Percentiles rank a stretch among this genome's conserved stretches.
Conservation (phyloP, 2,329 filamentous ascomycete species). For the Coleophoma eucalyptorum region DNA sequence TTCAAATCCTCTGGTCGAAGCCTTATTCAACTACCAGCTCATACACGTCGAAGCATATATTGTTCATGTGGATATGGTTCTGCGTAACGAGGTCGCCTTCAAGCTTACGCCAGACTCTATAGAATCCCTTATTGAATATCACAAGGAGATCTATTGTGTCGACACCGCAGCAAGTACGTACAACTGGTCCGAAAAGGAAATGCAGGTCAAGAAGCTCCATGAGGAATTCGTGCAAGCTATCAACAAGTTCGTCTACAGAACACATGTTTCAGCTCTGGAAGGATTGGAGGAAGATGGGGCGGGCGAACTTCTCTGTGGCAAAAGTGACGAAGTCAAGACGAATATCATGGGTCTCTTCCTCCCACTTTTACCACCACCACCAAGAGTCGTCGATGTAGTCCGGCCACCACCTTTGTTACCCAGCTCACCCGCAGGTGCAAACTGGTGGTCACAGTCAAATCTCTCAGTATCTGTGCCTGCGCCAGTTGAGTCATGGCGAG, state of each 20-base stretch:
- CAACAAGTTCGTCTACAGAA: conserved; percentile 96
- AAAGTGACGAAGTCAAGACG: conserved; percentile 89
- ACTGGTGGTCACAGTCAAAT: conserved; percentile 76
- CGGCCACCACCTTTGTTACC: conserved; percentile 82
- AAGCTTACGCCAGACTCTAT: conserved; percentile 96
- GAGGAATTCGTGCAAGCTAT: conserved; percentile 94
- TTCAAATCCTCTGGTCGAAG: conserved; percentile 77
- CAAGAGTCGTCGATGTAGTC: conserved; percentile 84
- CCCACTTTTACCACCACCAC: conserved; percentile 80
- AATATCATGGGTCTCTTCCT: conserved; percentile 81
- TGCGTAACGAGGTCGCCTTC: conserved; percentile 95
- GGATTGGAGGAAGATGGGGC: conserved; percentile 95
- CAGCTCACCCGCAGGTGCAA: conserved; percentile 69
- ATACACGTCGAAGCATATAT: conserved; percentile 95
- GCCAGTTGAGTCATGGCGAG: conserved; percentile 83
- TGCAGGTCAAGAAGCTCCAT: conserved; percentile 94
- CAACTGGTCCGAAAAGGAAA: conserved; percentile 95
- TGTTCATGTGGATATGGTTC: conserved; percentile 98
- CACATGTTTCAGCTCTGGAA: conserved; percentile 83
- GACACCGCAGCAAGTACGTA: conserved; percentile 87
- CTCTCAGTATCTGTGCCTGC: conserved; percentile 63
- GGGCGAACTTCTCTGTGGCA: conserved; percentile 86
- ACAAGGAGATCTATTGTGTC: conserved; percentile 91
- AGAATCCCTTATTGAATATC: conserved; percentile 87
- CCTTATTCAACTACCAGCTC: conserved; percentile 88